Conservation (phyloP, 345 rosid species). For the Kernera saxatilis region DNA sequence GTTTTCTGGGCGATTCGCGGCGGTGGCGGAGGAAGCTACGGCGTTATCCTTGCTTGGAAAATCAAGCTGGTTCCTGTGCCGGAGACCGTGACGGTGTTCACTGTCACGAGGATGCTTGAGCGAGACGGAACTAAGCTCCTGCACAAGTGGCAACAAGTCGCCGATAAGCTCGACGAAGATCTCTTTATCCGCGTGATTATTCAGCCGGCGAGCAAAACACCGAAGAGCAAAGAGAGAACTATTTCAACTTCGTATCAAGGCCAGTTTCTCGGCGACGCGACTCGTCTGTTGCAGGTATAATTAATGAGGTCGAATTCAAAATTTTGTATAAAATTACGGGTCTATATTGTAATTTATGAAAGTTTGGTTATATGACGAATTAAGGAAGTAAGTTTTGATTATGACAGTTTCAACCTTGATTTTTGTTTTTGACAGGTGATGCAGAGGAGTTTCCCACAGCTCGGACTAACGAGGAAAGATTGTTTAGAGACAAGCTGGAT, state of each 20-base stretch:
- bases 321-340: not conserved
- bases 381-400: not conserved
- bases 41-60: constrained; percentile 60
- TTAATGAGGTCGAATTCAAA: not conserved
- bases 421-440: constrained; percentile 28
- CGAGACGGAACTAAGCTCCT: constrained; percentile 43
- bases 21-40: constrained; percentile 71
- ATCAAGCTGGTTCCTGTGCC: constrained; percentile 64
- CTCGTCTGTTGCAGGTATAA: constrained; percentile 35
- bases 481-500: constrained; percentile 64
- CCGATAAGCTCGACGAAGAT: constrained; percentile 49
- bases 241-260: constrained; percentile 39
- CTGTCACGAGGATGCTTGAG: constrained; percentile 43
- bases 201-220: constrained; percentile 20
- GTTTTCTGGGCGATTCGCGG: constrained; percentile 74
- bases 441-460: constrained; percentile 52
- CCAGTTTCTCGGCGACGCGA: constrained; percentile 42
- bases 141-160: constrained; percentile 55
- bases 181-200: constrained; percentile 53
- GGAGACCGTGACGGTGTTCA: constrained; percentile 49
- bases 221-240: constrained; percentile 32
- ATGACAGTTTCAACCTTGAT: not conserved
- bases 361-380: not conserved
- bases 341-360: not conserved
- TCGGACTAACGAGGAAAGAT: constrained; percentile 45